phyloP scores from a whole-genome alignment of 2,329 filamentous ascomycete species.

The Aspergillus piperis region DNA sequence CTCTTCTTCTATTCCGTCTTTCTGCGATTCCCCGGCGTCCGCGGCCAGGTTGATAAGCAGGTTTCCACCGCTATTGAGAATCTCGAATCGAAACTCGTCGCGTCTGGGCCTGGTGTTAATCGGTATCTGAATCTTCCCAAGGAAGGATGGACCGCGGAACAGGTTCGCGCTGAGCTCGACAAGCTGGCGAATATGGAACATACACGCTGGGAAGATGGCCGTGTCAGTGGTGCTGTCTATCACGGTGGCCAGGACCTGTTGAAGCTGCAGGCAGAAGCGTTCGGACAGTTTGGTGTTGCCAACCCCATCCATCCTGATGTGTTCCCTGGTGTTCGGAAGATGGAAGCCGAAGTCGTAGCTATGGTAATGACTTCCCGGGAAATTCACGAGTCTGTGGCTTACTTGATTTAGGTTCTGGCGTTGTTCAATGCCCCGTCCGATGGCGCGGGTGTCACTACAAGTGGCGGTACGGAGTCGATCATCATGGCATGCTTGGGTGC shows the following conservation, averaged over 20 bases:
- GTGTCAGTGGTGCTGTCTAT: conserved; percentile 92
- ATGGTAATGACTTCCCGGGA: conserved; percentile 65
- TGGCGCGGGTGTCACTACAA: conserved; percentile 84
- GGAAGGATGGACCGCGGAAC: conserved; percentile 78
- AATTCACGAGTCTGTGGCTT: not conserved
- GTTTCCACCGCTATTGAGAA: conserved; percentile 77
- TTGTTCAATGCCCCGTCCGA: conserved; percentile 88
- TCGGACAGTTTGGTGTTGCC: conserved; percentile 88
- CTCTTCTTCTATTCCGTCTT: conserved; percentile 81
- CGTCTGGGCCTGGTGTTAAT: conserved; percentile 67
- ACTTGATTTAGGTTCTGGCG: conserved; percentile 57
- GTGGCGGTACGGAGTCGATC: conserved; percentile 94
- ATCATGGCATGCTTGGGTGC: conserved; percentile 92
- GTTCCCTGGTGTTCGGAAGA: conserved; percentile 96
- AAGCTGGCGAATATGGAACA: conserved; percentile 84
- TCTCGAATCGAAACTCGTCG: conserved; percentile 80
- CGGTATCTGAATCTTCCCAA: conserved; percentile 76
- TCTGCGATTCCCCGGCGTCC: conserved; percentile 81
- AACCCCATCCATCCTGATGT: conserved; percentile 98
- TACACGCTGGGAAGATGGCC: conserved; percentile 94
- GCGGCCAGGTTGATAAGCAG: conserved; percentile 80
- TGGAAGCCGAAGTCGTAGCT: conserved; percentile 96
- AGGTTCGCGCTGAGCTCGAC: conserved; percentile 76
- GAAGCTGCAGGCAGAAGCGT: conserved; percentile 86
- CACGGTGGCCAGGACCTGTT: conserved; percentile 84